These are phyloP conservation scores for Verticillium klebahnii DNA, from an alignment of 2,329 filamentous ascomycete species.

Conservation along the genomic window DNA sequence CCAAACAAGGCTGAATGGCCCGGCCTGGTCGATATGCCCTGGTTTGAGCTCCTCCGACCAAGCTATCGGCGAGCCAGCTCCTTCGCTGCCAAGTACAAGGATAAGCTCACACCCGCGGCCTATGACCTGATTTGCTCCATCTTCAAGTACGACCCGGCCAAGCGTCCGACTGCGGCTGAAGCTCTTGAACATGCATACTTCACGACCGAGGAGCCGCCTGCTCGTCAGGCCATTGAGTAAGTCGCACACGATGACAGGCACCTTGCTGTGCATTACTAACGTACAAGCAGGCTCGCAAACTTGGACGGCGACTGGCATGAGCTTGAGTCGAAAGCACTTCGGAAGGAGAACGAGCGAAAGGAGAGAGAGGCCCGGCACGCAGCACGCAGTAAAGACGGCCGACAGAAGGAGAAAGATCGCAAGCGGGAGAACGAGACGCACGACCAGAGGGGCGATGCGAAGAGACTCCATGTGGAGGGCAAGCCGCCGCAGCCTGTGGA, in stretches of 20 bases:
- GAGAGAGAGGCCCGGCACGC: conserved; percentile 47
- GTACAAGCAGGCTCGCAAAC: conserved; percentile 21
- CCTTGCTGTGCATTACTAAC: neutral
- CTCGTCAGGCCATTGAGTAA: conserved; percentile 77
- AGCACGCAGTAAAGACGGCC: conserved; percentile 27
- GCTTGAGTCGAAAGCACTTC: conserved; percentile 91
- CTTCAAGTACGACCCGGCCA: conserved; percentile 83
- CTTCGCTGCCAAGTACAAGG: conserved; percentile 79
- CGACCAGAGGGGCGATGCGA: conserved; percentile 26
- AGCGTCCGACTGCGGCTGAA: conserved; percentile 77
- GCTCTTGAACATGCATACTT: conserved; percentile 89
- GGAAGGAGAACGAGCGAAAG: conserved; percentile 78
- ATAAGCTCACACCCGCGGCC: conserved; percentile 71
- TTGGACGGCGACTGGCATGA: conserved; percentile 97
- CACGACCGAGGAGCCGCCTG: conserved; percentile 68
- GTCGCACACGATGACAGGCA: conserved; percentile 25
- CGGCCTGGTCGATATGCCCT: conserved; percentile 85
- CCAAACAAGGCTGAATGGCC: conserved; percentile 85
- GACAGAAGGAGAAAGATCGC: conserved; percentile 25
- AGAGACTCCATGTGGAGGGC: conserved; percentile 16
- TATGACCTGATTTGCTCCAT: conserved; percentile 79
- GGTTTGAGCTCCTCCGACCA: conserved; percentile 89
- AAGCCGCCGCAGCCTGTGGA: conserved; percentile 6
- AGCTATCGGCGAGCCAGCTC: conserved; percentile 65
- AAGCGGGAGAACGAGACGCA: conserved; percentile 30